These are phyloP conservation scores for Kwoniella bestiolae DNA, from an alignment of 768 basidiomycete genomes.

Conservation along the genomic window DNA sequence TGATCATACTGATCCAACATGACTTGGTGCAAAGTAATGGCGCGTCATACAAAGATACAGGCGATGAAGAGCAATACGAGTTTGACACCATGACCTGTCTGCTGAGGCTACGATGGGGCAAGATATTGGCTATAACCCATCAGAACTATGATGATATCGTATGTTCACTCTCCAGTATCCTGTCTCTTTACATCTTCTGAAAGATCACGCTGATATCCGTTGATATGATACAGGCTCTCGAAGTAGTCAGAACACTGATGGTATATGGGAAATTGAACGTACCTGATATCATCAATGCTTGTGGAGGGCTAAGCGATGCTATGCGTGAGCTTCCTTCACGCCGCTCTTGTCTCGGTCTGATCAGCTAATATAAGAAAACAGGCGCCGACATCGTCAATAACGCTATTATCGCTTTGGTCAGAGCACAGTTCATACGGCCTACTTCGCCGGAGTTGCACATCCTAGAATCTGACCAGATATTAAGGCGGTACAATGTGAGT, in stretches of 20 bases:
- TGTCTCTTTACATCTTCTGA: too few species aligned
- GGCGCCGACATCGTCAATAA: constrained; percentile 25
- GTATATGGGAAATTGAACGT: constrained; percentile 84
- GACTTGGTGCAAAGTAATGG: constrained; percentile 81
- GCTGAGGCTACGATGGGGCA: constrained; percentile 78
- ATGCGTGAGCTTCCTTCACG: constrained; percentile 62
- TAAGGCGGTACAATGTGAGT: constrained; percentile 32
- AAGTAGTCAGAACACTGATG: constrained; percentile 74
- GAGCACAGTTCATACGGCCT: constrained; percentile 33
- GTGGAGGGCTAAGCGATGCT: constrained; percentile 60
- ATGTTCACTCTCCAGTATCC: too few species aligned
- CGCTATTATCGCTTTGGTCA: constrained; percentile 28
- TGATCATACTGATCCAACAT: constrained; percentile 85
- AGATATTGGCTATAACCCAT: constrained; percentile 75
- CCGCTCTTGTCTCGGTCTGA: too few species aligned
- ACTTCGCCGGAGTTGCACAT: constrained; percentile 34
- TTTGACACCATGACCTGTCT: constrained; percentile 83
- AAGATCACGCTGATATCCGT: too few species aligned
- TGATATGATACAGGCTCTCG: constrained; percentile 64
- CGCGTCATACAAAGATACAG: constrained; percentile 68
- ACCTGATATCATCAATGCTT: constrained; percentile 66
- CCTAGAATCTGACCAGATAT: constrained; percentile 31
- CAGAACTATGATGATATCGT: constrained; percentile 73
- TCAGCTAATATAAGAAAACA: neutral
- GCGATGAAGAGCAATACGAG: constrained; percentile 64